phyloP scores from a whole-genome alignment of 2,329 filamentous ascomycete species.

The Clarireedia paspali region DNA sequence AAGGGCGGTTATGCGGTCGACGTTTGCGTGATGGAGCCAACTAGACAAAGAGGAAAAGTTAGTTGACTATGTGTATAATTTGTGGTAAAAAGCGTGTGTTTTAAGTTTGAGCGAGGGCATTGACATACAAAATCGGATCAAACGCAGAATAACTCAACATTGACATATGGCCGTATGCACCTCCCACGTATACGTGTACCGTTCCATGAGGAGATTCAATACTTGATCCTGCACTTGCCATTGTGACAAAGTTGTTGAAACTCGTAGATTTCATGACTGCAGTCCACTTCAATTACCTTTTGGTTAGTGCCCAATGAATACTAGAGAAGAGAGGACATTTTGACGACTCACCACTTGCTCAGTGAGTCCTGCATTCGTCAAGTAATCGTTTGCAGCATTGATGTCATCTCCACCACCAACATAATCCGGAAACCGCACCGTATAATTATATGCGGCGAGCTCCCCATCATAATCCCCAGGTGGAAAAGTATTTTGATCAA shows the following conservation, averaged over 20 bases:
- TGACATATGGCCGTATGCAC: conserved; percentile 33
- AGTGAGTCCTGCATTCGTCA: conserved; percentile 16
- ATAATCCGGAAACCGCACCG: conserved; percentile 22
- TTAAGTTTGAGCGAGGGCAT: neutral
- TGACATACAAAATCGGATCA: conserved; percentile 39
- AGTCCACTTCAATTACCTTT: conserved; percentile 36
- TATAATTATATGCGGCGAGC: conserved; percentile 30
- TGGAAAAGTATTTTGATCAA: conserved; percentile 32
- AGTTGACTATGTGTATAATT: neutral
- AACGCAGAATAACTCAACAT: conserved; percentile 37
- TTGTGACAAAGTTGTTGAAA: conserved; percentile 36
- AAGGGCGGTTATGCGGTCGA: conserved; percentile 51
- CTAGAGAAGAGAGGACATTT: neutral
- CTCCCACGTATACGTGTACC: conserved; percentile 35
- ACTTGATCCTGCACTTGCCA: conserved; percentile 31
- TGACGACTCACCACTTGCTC: conserved; percentile 13
- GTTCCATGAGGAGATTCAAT: conserved; percentile 39
- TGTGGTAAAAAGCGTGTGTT: neutral
- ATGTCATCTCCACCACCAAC: conserved; percentile 10
- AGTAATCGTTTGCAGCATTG: conserved; percentile 13
- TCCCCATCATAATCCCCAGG: conserved; percentile 28
- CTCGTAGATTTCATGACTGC: conserved; percentile 33
- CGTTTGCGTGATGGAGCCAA: conserved; percentile 47
- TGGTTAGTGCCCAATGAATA: conserved; percentile 3
- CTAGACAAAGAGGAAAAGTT: conserved; percentile 21